Evolutionary conservation across 495 filamentous ascomycete genomes (phyloP), one percentile per base, ranked within the genome.

Genomic region (Penicillium antarcticum): DNA sequence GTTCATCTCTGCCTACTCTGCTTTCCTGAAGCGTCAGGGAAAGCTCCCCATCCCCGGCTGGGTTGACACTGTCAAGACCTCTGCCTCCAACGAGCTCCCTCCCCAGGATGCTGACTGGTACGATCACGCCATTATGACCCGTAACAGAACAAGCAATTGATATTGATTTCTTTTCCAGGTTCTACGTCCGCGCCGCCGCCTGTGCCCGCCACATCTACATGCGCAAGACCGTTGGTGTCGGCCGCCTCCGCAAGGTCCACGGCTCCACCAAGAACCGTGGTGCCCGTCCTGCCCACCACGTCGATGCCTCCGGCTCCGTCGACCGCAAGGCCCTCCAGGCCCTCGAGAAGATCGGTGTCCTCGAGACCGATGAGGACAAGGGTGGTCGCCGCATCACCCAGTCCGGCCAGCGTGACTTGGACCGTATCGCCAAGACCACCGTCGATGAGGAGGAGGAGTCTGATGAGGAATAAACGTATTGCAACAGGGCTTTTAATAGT

Each of bases 21-120:
- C 86, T 73, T 97, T 97, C 84, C 76, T 97, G 82, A 97, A 97
- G 87, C 85, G 92, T 68, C 92, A 97, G 81, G 92, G 92, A 71
- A 96, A 96, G 82, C 90, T 97, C 60, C 91, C 89, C 67, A 95
- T 97, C 65, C 92, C 92, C 68, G 91, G 91, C 77, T 97, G 92
- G 92, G 91, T 95, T 74, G 92, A 97, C 70, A 96, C 92, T 69
- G 92, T 97, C 80, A 97, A 97, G 86, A 96, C 92, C 61, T 92
- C 89, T 52, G 80, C 85, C 71, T 86, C 87, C 72, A 96, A 96
- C 77, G 92, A 97, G 80, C 88, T 97, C 59, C 92, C 92, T 63
- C 92, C 92, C 66, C 92, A 96, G 84, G 88, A 87, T 68, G 87
- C 89, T 66, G 92, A 97, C 81, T 96, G 92, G 92, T 83, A 76